Base-by-base conservation (phyloP, 345 rosid genomes). In the Citrus australasica region DNA sequence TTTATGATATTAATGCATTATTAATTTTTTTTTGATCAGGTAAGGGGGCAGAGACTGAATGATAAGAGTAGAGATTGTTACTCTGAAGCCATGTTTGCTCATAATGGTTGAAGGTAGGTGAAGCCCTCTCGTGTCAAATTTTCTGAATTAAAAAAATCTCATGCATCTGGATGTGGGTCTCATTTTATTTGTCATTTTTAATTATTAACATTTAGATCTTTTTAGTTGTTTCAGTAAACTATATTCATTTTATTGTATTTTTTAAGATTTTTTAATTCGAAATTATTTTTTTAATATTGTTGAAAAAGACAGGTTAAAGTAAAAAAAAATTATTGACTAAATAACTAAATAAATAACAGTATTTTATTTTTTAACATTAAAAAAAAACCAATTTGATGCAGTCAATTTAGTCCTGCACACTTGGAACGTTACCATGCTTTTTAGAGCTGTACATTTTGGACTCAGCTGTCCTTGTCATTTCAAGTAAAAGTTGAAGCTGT, bases 21-120 rank as follows among this genome's bases (percentile, higher is more conserved):
- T 55, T 7, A 55, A 2, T 76, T 28, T 28, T 28, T 28, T 28
- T 28, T 28, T 28, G 0, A 28, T 28, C 30, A 28, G 30, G 30
- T 28, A 2, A 28, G 2, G 30, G 30, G 30, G 30, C 30, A 28
- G 30, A 28, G 0, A 28, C 30, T 91, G 88, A 84, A 76, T 80
- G 95, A 89, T 69, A n/a, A 88, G 69, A 76, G 76, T 89, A 2
- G 95, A 89, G 67, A 2, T 28, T 28, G 79, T 68, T 67, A 5
- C 80, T 42, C 51, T 91, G 61, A 91, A 87, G 74, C 95, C 93
- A 37, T 87, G 89, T 67, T 53, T 87, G 67, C 84, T 91, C 16
- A 86, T 35, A 79, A 86, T 91, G 81, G 86, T 89, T 77, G 92
- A 89, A 89, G 94, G 94, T 91, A 81, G 89, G 89, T 86, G 83